Evolutionary conservation across 2,329 filamentous ascomycete genomes (phyloP).

Genomic region (Trichoderma koningii): DNA sequence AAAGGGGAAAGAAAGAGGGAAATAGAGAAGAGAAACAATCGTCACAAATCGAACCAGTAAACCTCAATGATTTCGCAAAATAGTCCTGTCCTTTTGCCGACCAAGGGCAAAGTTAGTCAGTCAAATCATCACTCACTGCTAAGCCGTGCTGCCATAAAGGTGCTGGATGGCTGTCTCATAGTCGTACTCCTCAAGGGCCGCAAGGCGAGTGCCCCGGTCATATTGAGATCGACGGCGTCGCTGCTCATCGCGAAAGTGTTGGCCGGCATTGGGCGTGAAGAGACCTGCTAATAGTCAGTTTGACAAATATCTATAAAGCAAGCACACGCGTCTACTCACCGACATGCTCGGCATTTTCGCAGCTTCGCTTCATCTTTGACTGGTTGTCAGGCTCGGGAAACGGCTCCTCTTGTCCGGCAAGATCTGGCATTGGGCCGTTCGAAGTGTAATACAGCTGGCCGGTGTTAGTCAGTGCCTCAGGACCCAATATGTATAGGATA

Average conservation of each 20-base stretch:
- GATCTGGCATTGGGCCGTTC: constrained; percentile 50
- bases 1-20: background rate
- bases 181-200: constrained; percentile 65
- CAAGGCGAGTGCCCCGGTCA: constrained; percentile 76
- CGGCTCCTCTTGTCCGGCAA: constrained; percentile 69
- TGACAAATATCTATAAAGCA: too few species aligned
- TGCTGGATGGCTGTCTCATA: constrained; percentile 50
- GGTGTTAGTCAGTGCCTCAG: background rate
- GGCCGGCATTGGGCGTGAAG: constrained; percentile 76
- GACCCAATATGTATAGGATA: too few species aligned
- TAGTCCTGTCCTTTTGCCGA: constrained; percentile 1
- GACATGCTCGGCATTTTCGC: constrained; percentile 82
- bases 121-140: constrained; percentile 11
- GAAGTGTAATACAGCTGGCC: constrained; percentile 56
- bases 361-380: constrained; percentile 83
- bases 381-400: constrained; percentile 83
- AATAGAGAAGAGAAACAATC: constrained; percentile 5
- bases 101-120: background rate
- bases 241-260: constrained; percentile 73
- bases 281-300: constrained; percentile 55
- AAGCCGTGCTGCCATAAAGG: constrained; percentile 37
- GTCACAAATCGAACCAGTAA: constrained; percentile 24
- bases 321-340: constrained; percentile 54
- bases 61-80: constrained; percentile 15
- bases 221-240: constrained; percentile 75